Conservation (phyloP, 1,139 yeast species). For the Saccharomycopsis crataegensis region DNA sequence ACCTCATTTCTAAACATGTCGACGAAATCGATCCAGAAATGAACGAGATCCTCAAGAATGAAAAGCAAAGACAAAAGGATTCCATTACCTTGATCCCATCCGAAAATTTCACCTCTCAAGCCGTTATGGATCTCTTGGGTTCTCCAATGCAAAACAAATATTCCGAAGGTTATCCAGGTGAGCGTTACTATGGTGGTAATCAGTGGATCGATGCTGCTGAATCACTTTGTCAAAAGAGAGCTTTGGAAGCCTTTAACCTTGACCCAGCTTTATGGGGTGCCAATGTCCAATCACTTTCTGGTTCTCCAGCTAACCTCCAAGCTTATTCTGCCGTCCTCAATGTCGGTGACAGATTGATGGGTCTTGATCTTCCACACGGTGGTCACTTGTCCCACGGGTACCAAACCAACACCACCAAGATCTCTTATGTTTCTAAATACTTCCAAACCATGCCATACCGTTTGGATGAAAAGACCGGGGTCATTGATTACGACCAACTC, state of each 20-base stretch:
- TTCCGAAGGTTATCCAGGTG: slow-evolving; percentile 98
- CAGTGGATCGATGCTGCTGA: slow-evolving; percentile 91
- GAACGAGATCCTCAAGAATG: slow-evolving; percentile 63
- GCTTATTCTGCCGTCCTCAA: slow-evolving; percentile 89
- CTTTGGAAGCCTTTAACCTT: slow-evolving; percentile 74
- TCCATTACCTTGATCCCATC: slow-evolving; percentile 90
- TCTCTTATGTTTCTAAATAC: slow-evolving; percentile 84
- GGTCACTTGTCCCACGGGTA: slow-evolving; percentile 97
- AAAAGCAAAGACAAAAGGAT: slow-evolving; percentile 76
- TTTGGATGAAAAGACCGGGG: slow-evolving; percentile 74
- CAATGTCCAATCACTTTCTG: slow-evolving; percentile 88
- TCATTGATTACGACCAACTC: slow-evolving; percentile 85
- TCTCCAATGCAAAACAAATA: slow-evolving; percentile 97
- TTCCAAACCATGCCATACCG: slow-evolving; percentile 97
- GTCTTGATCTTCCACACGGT: slow-evolving; percentile 93
- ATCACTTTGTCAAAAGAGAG: slow-evolving; percentile 82
- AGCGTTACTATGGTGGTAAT: slow-evolving; percentile 95
- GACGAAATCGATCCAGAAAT: slow-evolving; percentile 78
- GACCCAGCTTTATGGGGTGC: slow-evolving; percentile 88
- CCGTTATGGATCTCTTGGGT: slow-evolving; percentile 90
- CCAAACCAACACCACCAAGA: slow-evolving; percentile 82
- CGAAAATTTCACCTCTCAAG: slow-evolving; percentile 89
- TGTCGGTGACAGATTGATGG: slow-evolving; percentile 92
- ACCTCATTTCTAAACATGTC: slow-evolving; percentile 56
- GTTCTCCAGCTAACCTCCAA: slow-evolving; percentile 93